Base-by-base conservation (phyloP, 2,329 filamentous ascomycete species). In the Aspergillus tubingensis region DNA sequence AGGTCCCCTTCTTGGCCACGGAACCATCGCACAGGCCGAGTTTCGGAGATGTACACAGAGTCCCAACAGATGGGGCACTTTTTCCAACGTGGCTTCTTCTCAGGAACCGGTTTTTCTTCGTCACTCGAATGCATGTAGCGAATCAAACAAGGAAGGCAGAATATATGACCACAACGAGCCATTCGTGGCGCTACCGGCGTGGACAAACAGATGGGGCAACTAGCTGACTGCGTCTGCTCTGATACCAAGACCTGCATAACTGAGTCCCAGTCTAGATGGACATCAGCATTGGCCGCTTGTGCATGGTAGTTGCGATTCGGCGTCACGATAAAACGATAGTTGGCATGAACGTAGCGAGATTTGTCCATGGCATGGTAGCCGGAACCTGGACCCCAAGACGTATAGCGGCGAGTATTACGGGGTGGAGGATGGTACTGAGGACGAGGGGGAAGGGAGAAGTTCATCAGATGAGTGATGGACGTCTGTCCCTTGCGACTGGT, bases 41-140 rank as follows among this genome's bases (percentile, higher is more conserved):
- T 91, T 65, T 99, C 95, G 8, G 91, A 89, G n/a, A 93, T 84
- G 73, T 95, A 96, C n/a, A 99, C 86, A 51, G 86, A 88, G 74
- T 99, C 95, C 80, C 91, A 95, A 75, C 95, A 99, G 36, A 99
- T 93, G 0, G 95, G 94, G 68, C 95, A 99, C 74, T 96, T 96
- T 80, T 96, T 96, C 86, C 91, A 97, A 57, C 90, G 84, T 30
- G 89, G 82, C 68, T 86, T 88, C 77, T 89, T 93, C 63, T 89
- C 88, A 0, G 83, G 83, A 2, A 80, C 66, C 8, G 85, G 80
- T 60, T 83, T 84, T 8, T 90, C 89, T n/a, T 91, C 88, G 59
- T 90, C 89, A 23, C 84, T 86, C 7, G 92, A 91, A 69, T 96
- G 91, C 92, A 99, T 97, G 74, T 96, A 99, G 53, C 95, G 89